phyloP scores from a whole-genome alignment of 306 rosid genomes.

The Casuarina equisetifolia region DNA sequence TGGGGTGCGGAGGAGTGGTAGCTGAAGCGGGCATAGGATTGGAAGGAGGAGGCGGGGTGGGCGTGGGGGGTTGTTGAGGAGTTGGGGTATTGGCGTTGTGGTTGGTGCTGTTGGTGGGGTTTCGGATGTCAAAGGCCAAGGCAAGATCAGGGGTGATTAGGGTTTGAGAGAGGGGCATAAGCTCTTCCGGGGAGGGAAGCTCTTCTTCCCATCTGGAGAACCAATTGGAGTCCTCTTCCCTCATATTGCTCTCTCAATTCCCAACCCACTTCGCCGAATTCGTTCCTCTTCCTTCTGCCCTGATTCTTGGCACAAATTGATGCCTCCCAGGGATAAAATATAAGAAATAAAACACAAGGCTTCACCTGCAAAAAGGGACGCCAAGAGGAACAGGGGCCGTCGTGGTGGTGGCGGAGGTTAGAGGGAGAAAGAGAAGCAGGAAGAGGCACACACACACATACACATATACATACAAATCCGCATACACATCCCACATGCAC shows the following conservation, averaged over 20 bases:
- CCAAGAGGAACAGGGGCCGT: no score
- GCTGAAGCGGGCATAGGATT: slow-evolving; percentile 46
- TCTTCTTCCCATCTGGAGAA: slow-evolving; percentile 85
- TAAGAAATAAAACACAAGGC: neutral
- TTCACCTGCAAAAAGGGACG: neutral
- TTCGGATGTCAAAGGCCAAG: slow-evolving; percentile 78
- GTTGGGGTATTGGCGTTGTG: slow-evolving; percentile 22
- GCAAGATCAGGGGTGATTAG: slow-evolving; percentile 97
- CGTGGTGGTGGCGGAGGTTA: neutral
- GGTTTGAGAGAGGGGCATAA: slow-evolving; percentile 93
- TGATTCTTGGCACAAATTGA: neutral
- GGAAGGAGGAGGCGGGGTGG: slow-evolving; percentile 26
- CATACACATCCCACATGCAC: neutral
- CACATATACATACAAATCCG: neutral
- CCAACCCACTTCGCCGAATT: no score
- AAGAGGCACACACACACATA: neutral
- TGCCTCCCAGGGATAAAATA: neutral
- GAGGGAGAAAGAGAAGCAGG: neutral
- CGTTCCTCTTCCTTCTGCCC: no score
- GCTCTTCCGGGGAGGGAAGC: slow-evolving; percentile 76
- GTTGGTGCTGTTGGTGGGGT: slow-evolving; percentile 28
- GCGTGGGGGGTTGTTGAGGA: slow-evolving; percentile 32
- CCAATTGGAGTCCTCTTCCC: slow-evolving; percentile 92
- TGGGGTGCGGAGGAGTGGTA: slow-evolving; percentile 48
- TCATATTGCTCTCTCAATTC: slow-evolving; percentile 47